Evolutionary conservation across 163 green algal genomes (phyloP), one percentile per base, ranked within the genome.

Genomic region (Picocystis sp.): DNA sequence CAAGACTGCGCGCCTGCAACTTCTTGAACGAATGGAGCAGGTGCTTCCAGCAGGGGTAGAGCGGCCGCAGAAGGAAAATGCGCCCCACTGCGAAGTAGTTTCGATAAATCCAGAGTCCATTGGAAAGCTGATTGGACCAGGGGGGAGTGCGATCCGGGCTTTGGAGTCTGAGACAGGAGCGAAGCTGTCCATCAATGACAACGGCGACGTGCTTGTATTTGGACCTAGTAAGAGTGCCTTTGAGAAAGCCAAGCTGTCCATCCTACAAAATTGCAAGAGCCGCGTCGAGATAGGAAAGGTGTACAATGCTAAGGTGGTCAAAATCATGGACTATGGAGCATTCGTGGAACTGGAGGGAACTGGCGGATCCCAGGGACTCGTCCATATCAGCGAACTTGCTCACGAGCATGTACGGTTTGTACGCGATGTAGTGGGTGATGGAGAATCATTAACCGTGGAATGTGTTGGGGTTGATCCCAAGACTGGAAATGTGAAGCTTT

Each of bases 371-470:
- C 60, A 63, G 23, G 62, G 63, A 1, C 62, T 87, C 53, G 70
- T 89, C 38, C 80, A 89, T 62, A 75, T 89, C 42, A 76, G 60
- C n/a, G 70, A 87, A 35, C 15, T 87, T 2, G 53, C 65, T 0
- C 48, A 72, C 21, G 24, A 60, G 0, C 59, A 60, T 13, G 61
- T 81, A 15, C 53, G 56, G 14, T 42, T 46, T 34, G 65, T 83
- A 10, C 60, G 70, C 11, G 75, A 87, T 43, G 66, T 63, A 11
- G 21, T 86, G 21, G 22, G 49, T 17, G 34, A 74, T 35, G 78
- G 76, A 0, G 44, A 87, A 34, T 22, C 47, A 34, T 6, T 87
- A 19, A 47, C 71, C 13, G 78, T 87, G 12, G 25, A 72, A 43
- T 81, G 63, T 43, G 29, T 76, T 23, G 74, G 67, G 1, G 48